Evolutionary conservation across 2,329 filamentous ascomycete species (phyloP), one percentile per base, ranked within the genome.

Genomic region (Xylariaceae sp.): DNA sequence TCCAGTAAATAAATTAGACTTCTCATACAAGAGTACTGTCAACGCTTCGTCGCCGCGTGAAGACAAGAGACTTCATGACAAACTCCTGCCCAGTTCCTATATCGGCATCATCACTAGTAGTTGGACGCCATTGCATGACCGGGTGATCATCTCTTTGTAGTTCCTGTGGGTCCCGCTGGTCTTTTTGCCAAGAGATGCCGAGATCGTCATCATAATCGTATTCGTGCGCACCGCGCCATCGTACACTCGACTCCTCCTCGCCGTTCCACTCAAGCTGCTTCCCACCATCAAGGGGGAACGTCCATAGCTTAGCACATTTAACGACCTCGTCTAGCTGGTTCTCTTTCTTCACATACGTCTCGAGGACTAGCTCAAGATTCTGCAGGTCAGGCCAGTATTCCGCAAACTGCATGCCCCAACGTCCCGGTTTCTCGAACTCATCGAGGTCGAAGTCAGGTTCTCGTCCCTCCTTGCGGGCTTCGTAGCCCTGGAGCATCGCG

Each of bases 281-380:
- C 9, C 61, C 63, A 12, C 62, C 55, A 9, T 54, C 41, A 3
- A 65, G 53, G 2, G 67, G 65, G 24, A 69, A 69, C 6, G 54
- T 66, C 67, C 66, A 69, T 14, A 70, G 34, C 56, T 66, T 69
- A 17, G 66, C 67, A 23, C 67, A 69, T 26, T 66, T 29, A 1
- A 65, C 29, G 1, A 69, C 67, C 5, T 56, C 47, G 16, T 68
- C 65, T 12, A 70, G 53, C 41, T 70, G 67, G 3, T 43, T 34
- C 40, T 64, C 44, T 36, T 71, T 71, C 55, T 31, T 45, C 6
- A 24, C 55, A 40, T 68, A 67, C 1, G 66, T 67, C 49, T 71
- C 69, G 8, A 71, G 45, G 16, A 63, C 62, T 3, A 71, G 56
- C 48, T 67, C 62, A 4, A 71, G 56, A 12, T 49, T 65, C 16